Conservation (phyloP, 352 stramenopile species). For the Phytophthora pluvialis region DNA sequence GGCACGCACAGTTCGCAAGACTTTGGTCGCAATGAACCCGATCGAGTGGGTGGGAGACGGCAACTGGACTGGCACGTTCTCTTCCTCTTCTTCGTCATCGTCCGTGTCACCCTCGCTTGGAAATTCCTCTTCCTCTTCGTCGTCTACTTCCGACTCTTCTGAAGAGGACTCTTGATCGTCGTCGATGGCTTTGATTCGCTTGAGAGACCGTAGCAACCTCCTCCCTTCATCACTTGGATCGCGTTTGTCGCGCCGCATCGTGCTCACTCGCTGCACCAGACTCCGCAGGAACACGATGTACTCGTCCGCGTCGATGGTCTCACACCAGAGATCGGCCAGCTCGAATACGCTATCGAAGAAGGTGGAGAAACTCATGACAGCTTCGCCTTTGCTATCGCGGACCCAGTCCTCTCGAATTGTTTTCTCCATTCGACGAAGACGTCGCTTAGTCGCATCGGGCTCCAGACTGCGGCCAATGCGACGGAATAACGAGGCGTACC, state of each 20-base stretch:
- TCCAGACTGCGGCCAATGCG: slow-evolving; percentile 64
- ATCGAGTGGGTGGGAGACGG: slow-evolving; percentile 8
- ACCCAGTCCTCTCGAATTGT: slow-evolving; percentile 71
- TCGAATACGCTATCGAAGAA: slow-evolving; percentile 85
- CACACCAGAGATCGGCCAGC: slow-evolving; percentile 75
- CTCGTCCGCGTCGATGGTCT: slow-evolving; percentile 70
- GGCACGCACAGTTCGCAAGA: slow-evolving; percentile 21
- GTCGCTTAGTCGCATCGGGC: slow-evolving; percentile 40
- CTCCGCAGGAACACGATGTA: slow-evolving; percentile 64
- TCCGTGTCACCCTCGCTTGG: slow-evolving; percentile 18
- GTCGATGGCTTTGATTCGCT: slow-evolving; percentile 55
- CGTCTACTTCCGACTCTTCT: slow-evolving; percentile 22
- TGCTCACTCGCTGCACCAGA: slow-evolving; percentile 49
- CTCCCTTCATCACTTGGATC: slow-evolving; percentile 18
- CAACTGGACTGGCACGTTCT: slow-evolving; percentile 12
- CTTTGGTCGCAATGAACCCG: slow-evolving; percentile 30
- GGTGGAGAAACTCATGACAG: slow-evolving; percentile 62
- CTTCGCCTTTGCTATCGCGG: slow-evolving; percentile 62
- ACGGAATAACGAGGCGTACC: slow-evolving; percentile 62
- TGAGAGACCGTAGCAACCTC: slow-evolving; percentile 51
- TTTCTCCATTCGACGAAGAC: slow-evolving; percentile 40
- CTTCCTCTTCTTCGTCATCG: slow-evolving; percentile 36
- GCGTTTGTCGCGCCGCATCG: slow-evolving; percentile 19
- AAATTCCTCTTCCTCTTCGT: slow-evolving; percentile 38
- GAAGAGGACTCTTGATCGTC: slow-evolving; percentile 49